These are phyloP conservation scores for Lasiosphaeria miniovina DNA, from an alignment of 495 filamentous ascomycete species.

Conservation along the genomic window DNA sequence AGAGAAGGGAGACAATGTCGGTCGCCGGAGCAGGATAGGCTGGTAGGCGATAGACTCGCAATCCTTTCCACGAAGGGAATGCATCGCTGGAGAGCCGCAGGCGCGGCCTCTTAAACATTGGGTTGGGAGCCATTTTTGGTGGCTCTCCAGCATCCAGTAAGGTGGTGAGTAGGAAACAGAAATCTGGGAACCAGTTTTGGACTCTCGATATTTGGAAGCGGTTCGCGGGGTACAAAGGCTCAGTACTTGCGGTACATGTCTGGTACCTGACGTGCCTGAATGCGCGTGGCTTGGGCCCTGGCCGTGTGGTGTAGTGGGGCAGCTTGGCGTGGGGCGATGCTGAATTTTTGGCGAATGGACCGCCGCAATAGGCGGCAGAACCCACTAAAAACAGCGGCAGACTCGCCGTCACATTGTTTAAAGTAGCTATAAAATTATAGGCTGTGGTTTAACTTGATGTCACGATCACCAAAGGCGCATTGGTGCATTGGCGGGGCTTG, in stretches of 20 bases:
- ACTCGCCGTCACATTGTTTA: slow-evolving; percentile 11
- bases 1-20: slow-evolving; percentile 4
- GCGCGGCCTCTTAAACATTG: slow-evolving; percentile 7
- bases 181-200: slow-evolving; percentile 1
- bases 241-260: slow-evolving; percentile 6
- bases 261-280: slow-evolving; percentile 1
- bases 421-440: too few relatives aligned
- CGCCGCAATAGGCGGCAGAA: slow-evolving; percentile 5
- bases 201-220: slow-evolving; percentile 1
- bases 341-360: slow-evolving; percentile 4
- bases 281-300: slow-evolving; percentile 5
- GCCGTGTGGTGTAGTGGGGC: neutral
- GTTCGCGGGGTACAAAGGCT: slow-evolving; percentile 2
- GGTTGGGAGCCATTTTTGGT: slow-evolving; percentile 7
- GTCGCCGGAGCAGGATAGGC: slow-evolving; percentile 4
- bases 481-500: too few relatives aligned
- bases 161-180: neutral
- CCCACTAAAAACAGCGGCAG: slow-evolving; percentile 2
- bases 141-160: slow-evolving; percentile 2
- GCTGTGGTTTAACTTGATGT: too few relatives aligned
- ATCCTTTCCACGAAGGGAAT: slow-evolving; percentile 7
- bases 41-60: slow-evolving; percentile 7
- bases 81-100: slow-evolving; percentile 3
- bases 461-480: too few relatives aligned
- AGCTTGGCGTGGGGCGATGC: neutral